Conservation (phyloP, 805 yeast genomes). For the Sugiyamaella qingdaonensis region DNA sequence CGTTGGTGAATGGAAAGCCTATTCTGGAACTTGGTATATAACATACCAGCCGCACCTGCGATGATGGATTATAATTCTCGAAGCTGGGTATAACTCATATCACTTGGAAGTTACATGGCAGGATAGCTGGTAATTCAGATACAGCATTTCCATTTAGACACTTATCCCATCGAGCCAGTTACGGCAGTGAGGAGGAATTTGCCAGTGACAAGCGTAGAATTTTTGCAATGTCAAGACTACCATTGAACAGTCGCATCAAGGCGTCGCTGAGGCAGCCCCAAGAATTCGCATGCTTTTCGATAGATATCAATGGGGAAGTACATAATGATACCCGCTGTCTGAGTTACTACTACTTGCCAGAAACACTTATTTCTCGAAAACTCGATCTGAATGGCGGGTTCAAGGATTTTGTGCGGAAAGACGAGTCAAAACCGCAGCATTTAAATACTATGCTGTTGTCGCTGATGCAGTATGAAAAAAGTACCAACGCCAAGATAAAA, state of each 20-base stretch:
- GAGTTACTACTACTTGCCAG: conserved; percentile 79
- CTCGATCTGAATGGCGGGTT: conserved; percentile 66
- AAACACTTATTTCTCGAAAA: conserved; percentile 54
- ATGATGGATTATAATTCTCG: too few species aligned
- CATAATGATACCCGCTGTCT: conserved; percentile 48
- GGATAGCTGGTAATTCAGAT: too few species aligned
- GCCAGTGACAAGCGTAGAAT: too few species aligned
- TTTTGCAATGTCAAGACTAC: conserved; percentile 5
- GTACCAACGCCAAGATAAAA: conserved; percentile 42
- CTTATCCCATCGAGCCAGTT: too few species aligned
- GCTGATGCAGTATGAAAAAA: conserved; percentile 51
- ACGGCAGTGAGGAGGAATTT: too few species aligned
- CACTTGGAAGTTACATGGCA: too few species aligned
- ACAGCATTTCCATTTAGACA: too few species aligned
- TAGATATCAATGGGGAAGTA: conserved; percentile 47
- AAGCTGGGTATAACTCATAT: too few species aligned
- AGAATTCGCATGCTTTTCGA: conserved; percentile 66
- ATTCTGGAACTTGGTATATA: too few species aligned
- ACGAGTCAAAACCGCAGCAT: conserved; percentile 42
- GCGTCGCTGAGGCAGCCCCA: conserved; percentile 82
- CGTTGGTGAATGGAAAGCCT: neutral
- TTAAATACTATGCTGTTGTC: conserved; percentile 57
- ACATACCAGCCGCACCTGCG: too few species aligned
- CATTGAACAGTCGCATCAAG: conserved; percentile 26
- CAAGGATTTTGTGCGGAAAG: conserved; percentile 52